phyloP scores from a whole-genome alignment of 352 stramenopile species.

The Phytopythium ostracodes region DNA sequence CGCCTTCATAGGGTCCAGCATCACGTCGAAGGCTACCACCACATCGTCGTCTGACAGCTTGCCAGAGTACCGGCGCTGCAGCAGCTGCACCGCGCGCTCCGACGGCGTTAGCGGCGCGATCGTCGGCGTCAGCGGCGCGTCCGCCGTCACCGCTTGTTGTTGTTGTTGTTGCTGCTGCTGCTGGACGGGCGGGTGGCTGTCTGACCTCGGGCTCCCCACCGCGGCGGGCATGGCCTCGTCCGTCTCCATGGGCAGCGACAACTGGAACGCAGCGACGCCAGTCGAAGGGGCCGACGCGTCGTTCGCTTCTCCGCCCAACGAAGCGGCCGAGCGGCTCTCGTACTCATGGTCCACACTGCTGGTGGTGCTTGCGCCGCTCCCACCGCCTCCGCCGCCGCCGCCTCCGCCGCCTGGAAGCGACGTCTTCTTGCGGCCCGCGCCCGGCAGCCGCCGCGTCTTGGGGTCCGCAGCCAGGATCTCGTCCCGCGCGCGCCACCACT shows the following conservation, averaged over 20 bases:
- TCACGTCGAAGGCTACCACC: constrained; percentile 19
- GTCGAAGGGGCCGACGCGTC: neutral
- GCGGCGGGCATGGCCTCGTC: neutral
- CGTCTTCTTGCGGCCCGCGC: constrained; percentile 13
- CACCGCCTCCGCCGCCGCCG: neutral
- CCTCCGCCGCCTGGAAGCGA: neutral
- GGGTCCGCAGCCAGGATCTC: constrained; percentile 15
- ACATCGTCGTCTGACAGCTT: constrained; percentile 12
- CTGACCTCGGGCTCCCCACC: neutral
- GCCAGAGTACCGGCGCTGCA: constrained; percentile 12
- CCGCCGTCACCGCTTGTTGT: neutral
- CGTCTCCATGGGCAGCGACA: constrained; percentile 4
- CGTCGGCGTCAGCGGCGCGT: neutral
- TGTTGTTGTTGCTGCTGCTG: neutral
- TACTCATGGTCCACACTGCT: neutral
- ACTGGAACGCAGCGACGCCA: neutral
- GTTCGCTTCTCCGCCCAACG: neutral
- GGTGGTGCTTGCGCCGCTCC: neutral
- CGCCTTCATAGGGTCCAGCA: constrained; percentile 15
- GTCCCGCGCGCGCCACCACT: constrained; percentile 16
- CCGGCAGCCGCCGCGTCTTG: constrained; percentile 7
- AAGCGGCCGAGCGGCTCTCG: neutral
- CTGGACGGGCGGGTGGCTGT: neutral
- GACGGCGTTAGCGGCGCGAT: constrained; percentile 11
- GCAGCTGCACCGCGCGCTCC: constrained; percentile 15